Evolutionary conservation across 306 rosid genomes (phyloP).

Genomic region (Echinosophora koreensis): DNA sequence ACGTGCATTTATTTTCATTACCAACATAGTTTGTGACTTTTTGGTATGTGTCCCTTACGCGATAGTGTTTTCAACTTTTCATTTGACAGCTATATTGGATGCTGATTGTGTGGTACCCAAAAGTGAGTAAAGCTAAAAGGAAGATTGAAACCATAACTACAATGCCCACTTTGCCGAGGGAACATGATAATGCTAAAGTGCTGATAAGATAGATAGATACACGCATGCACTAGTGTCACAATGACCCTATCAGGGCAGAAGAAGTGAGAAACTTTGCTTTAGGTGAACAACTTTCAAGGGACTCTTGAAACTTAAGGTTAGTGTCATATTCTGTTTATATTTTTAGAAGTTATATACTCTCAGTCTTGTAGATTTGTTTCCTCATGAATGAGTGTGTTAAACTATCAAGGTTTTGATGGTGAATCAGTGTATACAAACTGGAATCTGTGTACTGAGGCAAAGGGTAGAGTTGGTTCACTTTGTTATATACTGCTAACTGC

Average conservation of each 20-base stretch:
- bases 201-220: constrained; percentile 35
- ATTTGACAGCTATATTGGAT: constrained; percentile 36
- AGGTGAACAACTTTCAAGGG: constrained; percentile 38
- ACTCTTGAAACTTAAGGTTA: constrained; percentile 32
- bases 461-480: background rate
- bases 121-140: constrained; percentile 9
- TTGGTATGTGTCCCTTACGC: constrained; percentile 40
- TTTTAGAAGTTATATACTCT: constrained; percentile 6
- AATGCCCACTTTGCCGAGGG: background rate
- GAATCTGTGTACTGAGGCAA: constrained; percentile 1
- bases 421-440: background rate
- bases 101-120: constrained; percentile 36
- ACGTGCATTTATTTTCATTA: too few relatives aligned
- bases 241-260: background rate
- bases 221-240: constrained; percentile 39
- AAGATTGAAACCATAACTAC: constrained; percentile 10
- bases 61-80: background rate
- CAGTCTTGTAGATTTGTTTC: constrained; percentile 18
- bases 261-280: constrained; percentile 36
- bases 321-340: constrained; percentile 21
- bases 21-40: too few relatives aligned
- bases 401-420: constrained; percentile 17
- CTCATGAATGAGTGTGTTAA: constrained; percentile 4
- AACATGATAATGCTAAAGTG: background rate
- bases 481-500: background rate